phyloP scores from a whole-genome alignment of 768 basidiomycete species.

The Russula earlei region DNA sequence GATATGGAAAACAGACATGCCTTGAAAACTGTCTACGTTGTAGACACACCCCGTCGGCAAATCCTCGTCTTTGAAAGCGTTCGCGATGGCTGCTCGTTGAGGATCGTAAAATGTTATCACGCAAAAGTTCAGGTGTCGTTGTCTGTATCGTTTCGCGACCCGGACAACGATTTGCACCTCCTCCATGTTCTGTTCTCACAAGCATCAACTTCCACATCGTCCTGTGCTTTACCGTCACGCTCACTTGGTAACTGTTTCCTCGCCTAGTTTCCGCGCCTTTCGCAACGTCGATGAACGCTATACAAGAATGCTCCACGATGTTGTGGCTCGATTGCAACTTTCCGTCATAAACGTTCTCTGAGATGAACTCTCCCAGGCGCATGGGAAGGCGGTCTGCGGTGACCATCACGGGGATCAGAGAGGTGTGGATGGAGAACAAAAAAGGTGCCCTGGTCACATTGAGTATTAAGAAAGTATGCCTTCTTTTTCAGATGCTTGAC shows the following conservation, averaged over 20 bases:
- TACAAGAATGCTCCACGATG: constrained; percentile 28
- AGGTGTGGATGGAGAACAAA: neutral
- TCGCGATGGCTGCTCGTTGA: constrained; percentile 37
- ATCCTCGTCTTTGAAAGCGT: constrained; percentile 26
- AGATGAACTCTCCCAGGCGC: constrained; percentile 42
- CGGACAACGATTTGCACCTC: constrained; percentile 7
- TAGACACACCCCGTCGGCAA: constrained; percentile 26
- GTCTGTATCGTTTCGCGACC: constrained; percentile 1
- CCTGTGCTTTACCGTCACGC: neutral
- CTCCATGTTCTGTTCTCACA: neutral
- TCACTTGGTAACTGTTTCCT: constrained; percentile 22
- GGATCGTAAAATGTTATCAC: constrained; percentile 49
- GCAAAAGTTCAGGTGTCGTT: constrained; percentile 27
- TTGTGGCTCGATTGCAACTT: constrained; percentile 33
- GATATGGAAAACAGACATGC: neutral
- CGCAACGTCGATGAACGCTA: constrained; percentile 37
- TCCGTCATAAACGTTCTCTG: constrained; percentile 32
- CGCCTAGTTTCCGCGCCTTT: constrained; percentile 30
- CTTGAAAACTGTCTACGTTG: constrained; percentile 13
- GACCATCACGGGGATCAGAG: neutral
- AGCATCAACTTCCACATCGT: neutral
- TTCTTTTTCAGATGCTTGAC: constrained; percentile 30
- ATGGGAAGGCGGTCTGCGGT: constrained; percentile 43
- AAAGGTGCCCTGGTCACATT: constrained; percentile 29
- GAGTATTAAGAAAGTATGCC: constrained; percentile 37